phyloP scores from a whole-genome alignment of 2,329 filamentous ascomycete genomes.

The Ilyonectria mors-panacis region DNA sequence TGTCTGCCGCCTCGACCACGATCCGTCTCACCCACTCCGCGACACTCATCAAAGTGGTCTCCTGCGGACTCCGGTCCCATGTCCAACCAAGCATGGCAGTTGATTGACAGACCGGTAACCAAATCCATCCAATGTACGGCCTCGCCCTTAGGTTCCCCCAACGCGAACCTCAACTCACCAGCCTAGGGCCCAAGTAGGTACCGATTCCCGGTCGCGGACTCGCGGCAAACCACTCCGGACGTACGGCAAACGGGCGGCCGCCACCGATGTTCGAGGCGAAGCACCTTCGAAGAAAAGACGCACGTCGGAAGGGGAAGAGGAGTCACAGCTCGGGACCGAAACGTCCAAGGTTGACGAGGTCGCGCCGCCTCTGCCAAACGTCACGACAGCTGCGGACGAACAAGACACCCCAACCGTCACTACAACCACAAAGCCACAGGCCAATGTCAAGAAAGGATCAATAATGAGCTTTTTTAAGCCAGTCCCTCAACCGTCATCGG shows the following conservation, averaged over 20 bases:
- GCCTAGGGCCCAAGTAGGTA: constrained; percentile 51
- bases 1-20: too few relatives aligned
- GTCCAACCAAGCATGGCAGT: constrained; percentile 27
- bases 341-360: background rate
- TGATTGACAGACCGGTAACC: constrained; percentile 1
- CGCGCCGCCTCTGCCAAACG: background rate
- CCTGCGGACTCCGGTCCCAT: constrained; percentile 30
- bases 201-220: constrained; percentile 43
- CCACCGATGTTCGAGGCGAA: constrained; percentile 46
- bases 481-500: constrained; percentile 32
- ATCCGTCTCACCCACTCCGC: background rate
- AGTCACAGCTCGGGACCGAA: background rate
- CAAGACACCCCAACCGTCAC: background rate
- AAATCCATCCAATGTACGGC: constrained; percentile 20
- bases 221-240: constrained; percentile 57
- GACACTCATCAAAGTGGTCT: background rate
- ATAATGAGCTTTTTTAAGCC: constrained; percentile 61
- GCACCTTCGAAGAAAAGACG: constrained; percentile 48
- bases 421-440: background rate
- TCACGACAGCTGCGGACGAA: background rate
- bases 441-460: constrained; percentile 49
- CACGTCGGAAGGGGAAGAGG: constrained; percentile 13
- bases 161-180: constrained; percentile 17
- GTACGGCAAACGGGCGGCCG: constrained; percentile 55
- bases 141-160: rapidly evolving